Base-by-base conservation (phyloP, 2,329 filamentous ascomycete genomes). In the Claviceps pazoutovae region DNA sequence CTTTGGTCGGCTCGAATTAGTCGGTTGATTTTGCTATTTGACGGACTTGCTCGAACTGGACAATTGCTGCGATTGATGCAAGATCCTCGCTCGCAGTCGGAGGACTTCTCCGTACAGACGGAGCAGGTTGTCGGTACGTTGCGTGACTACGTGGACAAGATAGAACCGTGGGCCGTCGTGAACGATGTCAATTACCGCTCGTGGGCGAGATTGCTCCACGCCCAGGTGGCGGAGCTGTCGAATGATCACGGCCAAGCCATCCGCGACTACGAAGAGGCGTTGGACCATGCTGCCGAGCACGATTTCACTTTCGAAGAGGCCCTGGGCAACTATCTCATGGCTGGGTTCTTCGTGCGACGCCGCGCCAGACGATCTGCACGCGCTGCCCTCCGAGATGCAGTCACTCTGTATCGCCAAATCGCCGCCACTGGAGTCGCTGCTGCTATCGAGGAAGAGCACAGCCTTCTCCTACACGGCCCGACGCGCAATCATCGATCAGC, bases 241-340 rank as follows among this genome's bases (percentile, higher is more conserved):
- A 67, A 67, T 7, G 68, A 83, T 37, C 74, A 80, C 54, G 80
- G 78, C 3, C 61, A 66, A 2, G 80, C 83, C 7, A 72, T 89
- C 37, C 70, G 70, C 23, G 69, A 76, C 45, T 90, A 88, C 59
- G 86, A 91, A 62, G 73, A 79, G 55, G 80, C 82, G 6, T 67
- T 89, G 53, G 84, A 90, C 58, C 85, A 89, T 59, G 79, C 83
- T 13, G 74, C 84, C 19, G 74, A 84, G 51, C 75, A 87, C 58
- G 74, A 74, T 44, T 84, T 86, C 55, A 61, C 76, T 2, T 76
- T 88, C 48, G 86, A 90, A 54, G 84, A 89, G 63, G 86, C 83
- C 0, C 71, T 88, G 1, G 79, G 80, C 16, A 84, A 85, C 60
- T 86, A 87, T 61, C 71, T 89, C 34, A 84, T 89, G 69, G 84